Base-by-base conservation (phyloP, 169 alveolate genomes). In the Babesia divergens region DNA sequence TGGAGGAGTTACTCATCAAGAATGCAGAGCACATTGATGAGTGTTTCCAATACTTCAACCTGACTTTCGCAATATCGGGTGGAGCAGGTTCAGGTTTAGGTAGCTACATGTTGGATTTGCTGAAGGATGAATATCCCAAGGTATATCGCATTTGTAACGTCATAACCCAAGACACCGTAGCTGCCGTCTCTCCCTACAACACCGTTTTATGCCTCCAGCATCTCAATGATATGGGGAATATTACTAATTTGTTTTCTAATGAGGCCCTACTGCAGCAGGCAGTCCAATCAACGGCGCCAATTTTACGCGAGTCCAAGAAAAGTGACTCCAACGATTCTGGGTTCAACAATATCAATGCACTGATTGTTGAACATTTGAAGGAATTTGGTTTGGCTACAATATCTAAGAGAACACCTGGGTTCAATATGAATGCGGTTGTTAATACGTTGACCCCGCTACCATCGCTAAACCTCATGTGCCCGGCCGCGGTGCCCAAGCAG, bases 51-150 rank as follows among this genome's bases (percentile, higher is more conserved):
- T 95, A 98, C 49, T 97, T 98, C 82, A 86, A 94, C 74, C 83
- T 97, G 28, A 87, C 96, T 35, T 98, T 97, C 66, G 96, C 98
- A 3, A 90, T 97, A 24, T 99, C 99, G 14, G 99, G 99, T 20
- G 99, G 99, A n/a, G 95, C 99, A 28, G 99, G 99, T 7, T 90
- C 98, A 20, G 99, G 99, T 1, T 81, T 97, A 49, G 99, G 99
- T 34, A 90, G 97, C 40, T 95, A 92, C 81, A 85, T 95, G 43
- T 83, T 97, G 50, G 94, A 92, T 74, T 70, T 93, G 72, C 56
- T 94, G 35, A 92, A 86, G 32, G 98, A 94, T 58, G 77, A 83
- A 32, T 96, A 92, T 60, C 93, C 92, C 2, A 94, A 92, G 68
- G 89, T 95, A 31, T 71, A 32, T 20, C 68, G 65, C 11, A 22